Base-by-base conservation (phyloP, 23 red algal species). In the Gracilaria domingensis region DNA sequence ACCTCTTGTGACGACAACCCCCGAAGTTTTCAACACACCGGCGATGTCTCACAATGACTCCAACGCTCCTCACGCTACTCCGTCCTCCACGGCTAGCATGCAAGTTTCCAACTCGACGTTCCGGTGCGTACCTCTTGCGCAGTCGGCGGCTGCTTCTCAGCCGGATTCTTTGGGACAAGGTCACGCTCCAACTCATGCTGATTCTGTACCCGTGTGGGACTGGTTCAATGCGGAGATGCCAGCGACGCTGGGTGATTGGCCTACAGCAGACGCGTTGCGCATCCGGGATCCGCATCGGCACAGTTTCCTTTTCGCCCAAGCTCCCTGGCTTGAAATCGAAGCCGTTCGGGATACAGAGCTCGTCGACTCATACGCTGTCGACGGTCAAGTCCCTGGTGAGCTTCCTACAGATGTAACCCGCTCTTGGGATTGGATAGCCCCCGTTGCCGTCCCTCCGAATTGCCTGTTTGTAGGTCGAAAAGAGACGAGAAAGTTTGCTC, bases 361-460 rank as follows among this genome's bases (percentile, higher is more conserved):
- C 18, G n/a, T 60, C 11, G 76, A 81, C 30, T 81, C 50, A 13
- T 50, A 12, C 45, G 23, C 40, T 18, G 40, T 35, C 40, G 30
- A 36, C 12, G 76, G n/a, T n/a, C n/a, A n/a, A n/a, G n/a, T n/a
- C n/a, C n/a, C n/a, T n/a, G n/a, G n/a, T n/a, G n/a, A n/a, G 76
- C 40, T 81, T 9, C 76, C 76, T 2, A n/a, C 55, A 7, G 40
- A 81, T 23, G 76, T 53, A 3, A 54, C 28, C 48, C 76, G 76
- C 7, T 51, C 40, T 18, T 18, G 28, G 50, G 76, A 81, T n/a
- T 54, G 76, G 76, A 8, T 51, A 6, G 40, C 50, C 5, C 76
- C 40, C n/a, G 55, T 81, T 25, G 50, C 76, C 12, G 28, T 81
- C 11, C 76, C 12, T 20, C 40, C 38, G 12, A 25, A 13, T n/a